A percentile compares a stretch with the other conserved stretches of the same genome.
These are phyloP conservation scores for Tripterygium wilfordii DNA, from an alignment of 177 flowering plant genomes.

Conservation along the genomic window DNA sequence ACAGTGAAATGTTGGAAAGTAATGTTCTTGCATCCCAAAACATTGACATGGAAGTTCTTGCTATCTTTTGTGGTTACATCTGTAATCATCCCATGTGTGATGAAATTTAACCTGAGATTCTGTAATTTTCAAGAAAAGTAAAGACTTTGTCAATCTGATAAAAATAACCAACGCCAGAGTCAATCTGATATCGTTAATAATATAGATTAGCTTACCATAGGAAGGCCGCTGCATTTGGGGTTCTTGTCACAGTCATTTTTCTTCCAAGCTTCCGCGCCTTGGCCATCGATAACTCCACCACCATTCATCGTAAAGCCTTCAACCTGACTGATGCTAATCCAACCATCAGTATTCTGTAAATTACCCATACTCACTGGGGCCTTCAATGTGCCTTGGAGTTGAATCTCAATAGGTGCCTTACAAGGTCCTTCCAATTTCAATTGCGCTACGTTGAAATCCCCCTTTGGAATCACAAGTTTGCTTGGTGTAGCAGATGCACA, in stretches of 20 bases:
- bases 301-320: constrained; percentile 17
- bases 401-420: constrained; percentile 17
- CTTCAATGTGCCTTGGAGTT: constrained; percentile 11
- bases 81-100: constrained; percentile 13
- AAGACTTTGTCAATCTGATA: too few species aligned
- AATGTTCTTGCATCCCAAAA: constrained; percentile 20
- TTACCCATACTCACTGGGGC: constrained; percentile 9
- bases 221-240: constrained; percentile 9
- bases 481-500: constrained; percentile 17
- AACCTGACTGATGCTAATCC: constrained; percentile 15
- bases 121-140: too few species aligned
- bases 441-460: constrained; percentile 1
- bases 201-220: constrained; percentile 22
- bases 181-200: too few species aligned
- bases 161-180: too few species aligned
- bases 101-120: constrained; percentile 23
- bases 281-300: constrained; percentile 22
- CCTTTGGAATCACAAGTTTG: constrained; percentile 17
- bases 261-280: constrained; percentile 17
- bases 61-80: constrained; percentile 25
- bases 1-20: constrained; percentile 13
- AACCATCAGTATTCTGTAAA: too few species aligned
- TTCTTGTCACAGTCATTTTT: constrained; percentile 15
- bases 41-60: constrained; percentile 30
- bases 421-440: constrained; percentile 17